Conservation (phyloP, 257 asterid species). For the Lavandula angustifolia region DNA sequence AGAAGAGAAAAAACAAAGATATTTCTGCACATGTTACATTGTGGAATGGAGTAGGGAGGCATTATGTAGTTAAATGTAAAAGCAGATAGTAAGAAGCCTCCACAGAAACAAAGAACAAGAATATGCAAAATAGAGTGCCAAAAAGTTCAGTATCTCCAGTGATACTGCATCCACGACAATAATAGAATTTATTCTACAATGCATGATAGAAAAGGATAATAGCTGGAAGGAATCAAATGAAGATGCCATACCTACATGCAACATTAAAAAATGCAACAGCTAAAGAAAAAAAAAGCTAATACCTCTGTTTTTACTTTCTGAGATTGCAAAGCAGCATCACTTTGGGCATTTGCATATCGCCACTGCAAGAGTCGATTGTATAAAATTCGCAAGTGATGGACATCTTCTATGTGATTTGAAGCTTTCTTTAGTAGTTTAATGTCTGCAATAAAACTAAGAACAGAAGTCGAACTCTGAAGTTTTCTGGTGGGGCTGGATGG, state of each 20-base stretch:
- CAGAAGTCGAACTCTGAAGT: slow-evolving; percentile 66
- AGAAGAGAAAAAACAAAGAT: neutral
- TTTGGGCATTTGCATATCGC: slow-evolving; percentile 73
- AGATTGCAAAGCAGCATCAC: slow-evolving; percentile 49
- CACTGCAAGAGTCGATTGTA: slow-evolving; percentile 90
- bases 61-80: neutral
- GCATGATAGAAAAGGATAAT: slow-evolving; percentile 1
- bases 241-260: slow-evolving; percentile 3
- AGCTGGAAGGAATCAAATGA: neutral
- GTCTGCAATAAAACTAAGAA: slow-evolving; percentile 79
- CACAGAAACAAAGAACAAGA: slow-evolving; percentile 2
- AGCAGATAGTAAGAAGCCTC: slow-evolving; percentile 12
- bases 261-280: slow-evolving; percentile 19
- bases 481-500: slow-evolving; percentile 81
- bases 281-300: slow-evolving; percentile 31
- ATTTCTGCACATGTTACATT: neutral
- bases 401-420: slow-evolving; percentile 77
- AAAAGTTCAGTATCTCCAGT: slow-evolving; percentile 2
- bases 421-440: slow-evolving; percentile 69
- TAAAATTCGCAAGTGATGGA: slow-evolving; percentile 74
- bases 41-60: slow-evolving; percentile 5
- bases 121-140: neutral
- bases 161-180: slow-evolving; percentile 12
- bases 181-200: slow-evolving; percentile 4
- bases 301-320: slow-evolving; percentile 84